Conservation (phyloP, 129 eudicot genomes). For the Flaveria linearis region DNA sequence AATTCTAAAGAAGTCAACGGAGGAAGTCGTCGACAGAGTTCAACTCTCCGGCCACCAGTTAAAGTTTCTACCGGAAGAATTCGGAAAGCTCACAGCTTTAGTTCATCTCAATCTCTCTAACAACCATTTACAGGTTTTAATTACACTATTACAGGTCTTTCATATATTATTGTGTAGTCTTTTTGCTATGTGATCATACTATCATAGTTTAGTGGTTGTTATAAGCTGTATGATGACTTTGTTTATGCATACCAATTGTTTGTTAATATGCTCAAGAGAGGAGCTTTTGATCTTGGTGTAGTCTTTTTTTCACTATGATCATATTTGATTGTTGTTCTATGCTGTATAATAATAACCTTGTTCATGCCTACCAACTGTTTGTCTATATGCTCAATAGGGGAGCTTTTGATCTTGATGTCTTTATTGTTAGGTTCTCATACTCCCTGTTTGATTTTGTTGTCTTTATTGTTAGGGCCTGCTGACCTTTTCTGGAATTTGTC, state of each 20-base stretch:
- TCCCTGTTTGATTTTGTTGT: not conserved
- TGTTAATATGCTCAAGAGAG: slow-evolving; percentile 15
- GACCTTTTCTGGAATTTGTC: no score
- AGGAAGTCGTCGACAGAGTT: slow-evolving; percentile 20
- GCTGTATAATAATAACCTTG: no score
- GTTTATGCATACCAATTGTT: slow-evolving; percentile 11
- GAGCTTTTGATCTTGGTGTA: slow-evolving; percentile 3
- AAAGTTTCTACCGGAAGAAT: slow-evolving; percentile 43
- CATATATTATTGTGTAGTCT: not conserved
- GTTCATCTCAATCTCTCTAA: slow-evolving; percentile 50
- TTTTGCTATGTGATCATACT: not conserved
- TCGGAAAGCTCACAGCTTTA: slow-evolving; percentile 40
- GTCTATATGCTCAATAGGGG: slow-evolving; percentile 9
- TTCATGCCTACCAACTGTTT: slow-evolving; percentile 19
- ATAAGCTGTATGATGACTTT: not conserved
- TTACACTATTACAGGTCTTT: not conserved
- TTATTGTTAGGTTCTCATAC: no score
- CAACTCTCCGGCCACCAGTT: slow-evolving; percentile 48
- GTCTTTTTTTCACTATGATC: no score
- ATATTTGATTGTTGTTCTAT: not conserved
- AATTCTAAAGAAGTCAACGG: slow-evolving; percentile 24
- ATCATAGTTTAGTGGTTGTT: not conserved
- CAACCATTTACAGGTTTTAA: slow-evolving; percentile 48
- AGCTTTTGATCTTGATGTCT: slow-evolving; percentile 10
- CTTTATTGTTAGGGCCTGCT: not conserved